Conservation (phyloP, 176 grass and related monocot genomes). For the Cymbopogon citratus region DNA sequence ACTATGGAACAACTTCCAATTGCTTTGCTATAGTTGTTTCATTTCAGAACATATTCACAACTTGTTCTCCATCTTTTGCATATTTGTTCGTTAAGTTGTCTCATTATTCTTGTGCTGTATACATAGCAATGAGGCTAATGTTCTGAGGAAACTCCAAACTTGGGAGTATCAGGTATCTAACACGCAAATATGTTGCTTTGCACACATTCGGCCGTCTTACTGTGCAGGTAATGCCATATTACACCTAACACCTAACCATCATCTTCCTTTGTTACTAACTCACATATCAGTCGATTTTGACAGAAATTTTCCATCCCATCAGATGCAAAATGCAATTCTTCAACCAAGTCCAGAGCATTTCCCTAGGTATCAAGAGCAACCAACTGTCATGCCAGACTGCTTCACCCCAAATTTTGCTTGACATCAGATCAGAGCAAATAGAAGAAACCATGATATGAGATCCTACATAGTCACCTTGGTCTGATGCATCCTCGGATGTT, state of each 20-base stretch:
- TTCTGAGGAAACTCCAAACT: conserved; percentile 76
- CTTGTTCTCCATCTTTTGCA: not conserved
- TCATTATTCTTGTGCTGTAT: not conserved
- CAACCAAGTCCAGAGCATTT: conserved; percentile 95
- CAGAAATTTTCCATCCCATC: not conserved
- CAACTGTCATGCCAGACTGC: conserved; percentile 80
- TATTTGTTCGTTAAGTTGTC: not conserved
- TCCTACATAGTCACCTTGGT: too few relatives aligned
- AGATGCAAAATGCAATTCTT: conserved; percentile 99
- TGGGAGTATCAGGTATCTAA: conserved; percentile 69
- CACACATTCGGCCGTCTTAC: conserved; percentile 81
- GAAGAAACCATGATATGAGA: too few relatives aligned
- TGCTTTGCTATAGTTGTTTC: too few relatives aligned
- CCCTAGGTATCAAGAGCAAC: conserved; percentile 86
- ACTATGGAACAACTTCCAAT: too few relatives aligned
- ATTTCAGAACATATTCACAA: not conserved
- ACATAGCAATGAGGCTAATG: conserved; percentile 46
- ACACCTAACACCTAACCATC: not conserved
- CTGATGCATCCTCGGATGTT: too few relatives aligned
- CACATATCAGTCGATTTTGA: not conserved
- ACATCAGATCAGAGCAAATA: too few relatives aligned
- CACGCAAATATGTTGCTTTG: conserved; percentile 58
- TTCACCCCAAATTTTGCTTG: conserved; percentile 88
- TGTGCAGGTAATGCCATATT: conserved; percentile 45
- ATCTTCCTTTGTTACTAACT: conserved; percentile 18